Conservation (phyloP, 2,329 filamentous ascomycete genomes). For the Fusarium sp. region DNA sequence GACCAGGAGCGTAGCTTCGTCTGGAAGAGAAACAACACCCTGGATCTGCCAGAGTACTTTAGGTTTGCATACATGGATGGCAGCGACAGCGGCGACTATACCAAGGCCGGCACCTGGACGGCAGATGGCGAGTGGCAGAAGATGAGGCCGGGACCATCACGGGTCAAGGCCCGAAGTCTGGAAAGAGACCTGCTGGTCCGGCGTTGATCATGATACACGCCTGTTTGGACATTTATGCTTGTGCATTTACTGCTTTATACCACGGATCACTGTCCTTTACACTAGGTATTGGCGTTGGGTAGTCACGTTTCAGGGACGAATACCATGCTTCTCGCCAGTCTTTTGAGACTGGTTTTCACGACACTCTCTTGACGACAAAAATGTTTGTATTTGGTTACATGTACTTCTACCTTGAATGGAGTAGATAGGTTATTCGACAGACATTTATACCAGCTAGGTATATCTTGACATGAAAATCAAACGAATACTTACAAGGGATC, state of each 20-base stretch:
- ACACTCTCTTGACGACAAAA: neutral
- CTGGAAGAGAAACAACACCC: constrained; percentile 65
- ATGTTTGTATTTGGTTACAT: neutral
- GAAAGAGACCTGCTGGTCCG: constrained; percentile 37
- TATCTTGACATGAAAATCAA: neutral
- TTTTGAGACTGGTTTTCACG: neutral
- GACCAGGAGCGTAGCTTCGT: constrained; percentile 61
- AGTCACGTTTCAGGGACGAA: neutral
- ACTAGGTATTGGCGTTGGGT: neutral
- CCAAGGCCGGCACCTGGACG: constrained; percentile 79
- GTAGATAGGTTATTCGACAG: neutral
- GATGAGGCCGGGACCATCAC: constrained; percentile 73
- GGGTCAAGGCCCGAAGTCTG: constrained; percentile 49
- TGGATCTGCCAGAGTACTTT: constrained; percentile 76
- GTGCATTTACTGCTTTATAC: neutral
- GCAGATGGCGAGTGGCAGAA: constrained; percentile 72
- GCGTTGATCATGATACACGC: constrained; percentile 21
- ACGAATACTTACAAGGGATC: too few species aligned
- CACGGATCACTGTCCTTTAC: constrained; percentile 18
- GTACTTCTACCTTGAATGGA: neutral
- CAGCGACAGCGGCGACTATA: constrained; percentile 75
- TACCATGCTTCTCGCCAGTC: neutral
- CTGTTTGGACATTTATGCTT: neutral
- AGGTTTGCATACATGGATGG: constrained; percentile 81
- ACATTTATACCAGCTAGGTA: neutral